Percentiles rank a stretch among this genome's conserved stretches.
Conservation (phyloP, 495 filamentous ascomycete genomes). For the Neurospora sublineolata region DNA sequence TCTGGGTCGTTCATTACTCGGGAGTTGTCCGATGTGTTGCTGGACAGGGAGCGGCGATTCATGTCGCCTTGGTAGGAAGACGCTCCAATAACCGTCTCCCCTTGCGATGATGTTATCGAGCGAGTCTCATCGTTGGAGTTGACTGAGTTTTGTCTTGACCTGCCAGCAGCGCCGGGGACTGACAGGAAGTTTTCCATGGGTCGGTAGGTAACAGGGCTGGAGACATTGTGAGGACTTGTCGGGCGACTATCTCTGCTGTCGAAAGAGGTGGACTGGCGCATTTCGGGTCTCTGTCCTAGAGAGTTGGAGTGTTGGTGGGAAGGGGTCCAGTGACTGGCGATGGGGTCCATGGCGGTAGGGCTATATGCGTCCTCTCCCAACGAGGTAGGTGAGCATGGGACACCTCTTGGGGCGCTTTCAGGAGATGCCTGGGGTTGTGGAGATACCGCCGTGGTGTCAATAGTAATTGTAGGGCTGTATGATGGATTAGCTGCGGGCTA, state of each 20-base stretch:
- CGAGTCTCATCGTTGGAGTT: constrained; percentile 40
- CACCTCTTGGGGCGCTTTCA: constrained; percentile 4
- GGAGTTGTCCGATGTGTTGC: constrained; percentile 26
- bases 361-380: constrained; percentile 34
- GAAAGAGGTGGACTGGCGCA: constrained; percentile 51
- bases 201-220: constrained; percentile 48
- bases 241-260: constrained; percentile 69
- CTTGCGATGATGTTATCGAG: constrained; percentile 33
- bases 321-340: constrained; percentile 32
- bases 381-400: constrained; percentile 32
- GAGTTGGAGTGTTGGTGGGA: constrained; percentile 30
- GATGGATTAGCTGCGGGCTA: neutral
- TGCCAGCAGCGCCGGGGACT: constrained; percentile 32
- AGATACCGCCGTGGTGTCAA: constrained; percentile 57
- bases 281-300: constrained; percentile 38
- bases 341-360: constrained; percentile 30
- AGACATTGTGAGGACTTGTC: constrained; percentile 84
- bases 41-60: constrained; percentile 16
- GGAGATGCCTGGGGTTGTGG: constrained; percentile 9
- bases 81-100: constrained; percentile 28
- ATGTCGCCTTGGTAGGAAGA: constrained; percentile 30
- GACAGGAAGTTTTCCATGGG: constrained; percentile 37
- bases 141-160: constrained; percentile 43
- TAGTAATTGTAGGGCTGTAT: constrained; percentile 58
- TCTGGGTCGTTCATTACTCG: constrained; percentile 38